phyloP scores from a whole-genome alignment of 2,329 filamentous ascomycete genomes.

The Colletotrichum echinochloae region DNA sequence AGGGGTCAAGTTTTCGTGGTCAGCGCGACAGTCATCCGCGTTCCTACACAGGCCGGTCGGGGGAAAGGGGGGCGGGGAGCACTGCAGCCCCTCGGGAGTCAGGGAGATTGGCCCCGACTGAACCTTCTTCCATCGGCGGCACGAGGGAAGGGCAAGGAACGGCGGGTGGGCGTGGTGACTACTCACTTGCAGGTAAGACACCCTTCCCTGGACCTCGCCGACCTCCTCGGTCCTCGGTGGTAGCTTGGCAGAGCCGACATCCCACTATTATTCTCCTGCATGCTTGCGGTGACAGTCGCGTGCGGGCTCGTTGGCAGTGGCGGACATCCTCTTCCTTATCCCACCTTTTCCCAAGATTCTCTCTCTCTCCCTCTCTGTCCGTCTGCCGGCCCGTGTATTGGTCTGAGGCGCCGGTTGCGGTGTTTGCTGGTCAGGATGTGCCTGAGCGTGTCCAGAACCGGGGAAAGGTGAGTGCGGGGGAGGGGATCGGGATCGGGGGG shows the following conservation, averaged over 20 bases:
- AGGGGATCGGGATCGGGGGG: not conserved
- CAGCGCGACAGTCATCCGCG: not conserved
- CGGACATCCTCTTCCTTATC: constrained; percentile 25
- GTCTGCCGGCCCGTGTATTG: not conserved
- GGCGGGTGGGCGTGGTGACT: not conserved
- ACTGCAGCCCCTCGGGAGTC: constrained; percentile 2
- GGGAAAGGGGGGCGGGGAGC: too few species aligned
- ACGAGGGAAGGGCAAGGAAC: not conserved
- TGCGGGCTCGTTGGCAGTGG: constrained; percentile 27
- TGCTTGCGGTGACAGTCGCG: constrained; percentile 34
- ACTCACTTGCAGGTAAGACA: constrained; percentile 62
- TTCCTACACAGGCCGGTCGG: not conserved
- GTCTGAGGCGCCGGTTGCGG: not conserved
- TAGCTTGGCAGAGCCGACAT: constrained; percentile 33
- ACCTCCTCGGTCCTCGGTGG: constrained; percentile 31
- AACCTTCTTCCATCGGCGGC: not conserved
- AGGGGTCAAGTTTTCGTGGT: constrained; percentile 11
- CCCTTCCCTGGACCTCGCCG: constrained; percentile 52
- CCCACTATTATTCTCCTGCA: constrained; percentile 39
- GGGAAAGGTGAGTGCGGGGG: constrained; percentile 28
- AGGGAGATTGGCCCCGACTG: not conserved
- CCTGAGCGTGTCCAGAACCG: constrained; percentile 24
- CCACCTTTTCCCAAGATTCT: not conserved
- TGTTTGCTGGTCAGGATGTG: not conserved
- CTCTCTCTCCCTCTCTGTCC: not conserved